phyloP scores from a whole-genome alignment of 1,139 yeast species.

The Geotrichum candidum region DNA sequence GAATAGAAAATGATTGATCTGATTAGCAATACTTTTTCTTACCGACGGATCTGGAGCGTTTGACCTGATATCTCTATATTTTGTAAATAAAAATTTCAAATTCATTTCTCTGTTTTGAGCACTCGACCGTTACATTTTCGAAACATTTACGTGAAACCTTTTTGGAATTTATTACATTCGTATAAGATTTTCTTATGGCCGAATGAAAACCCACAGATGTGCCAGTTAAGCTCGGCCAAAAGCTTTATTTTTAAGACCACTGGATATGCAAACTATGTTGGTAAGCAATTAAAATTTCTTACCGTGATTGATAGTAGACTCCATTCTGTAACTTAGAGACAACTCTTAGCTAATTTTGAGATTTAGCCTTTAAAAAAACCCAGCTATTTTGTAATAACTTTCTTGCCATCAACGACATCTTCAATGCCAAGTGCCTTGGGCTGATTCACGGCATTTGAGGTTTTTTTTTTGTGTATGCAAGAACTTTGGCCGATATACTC shows the following conservation, averaged over 20 bases:
- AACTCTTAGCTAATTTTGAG: too few species aligned
- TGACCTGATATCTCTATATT: not conserved
- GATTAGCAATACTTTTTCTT: not conserved
- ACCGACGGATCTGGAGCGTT: not conserved
- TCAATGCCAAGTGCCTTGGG: too few species aligned
- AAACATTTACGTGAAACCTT: not conserved
- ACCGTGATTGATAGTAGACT: not conserved
- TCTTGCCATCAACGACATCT: too few species aligned
- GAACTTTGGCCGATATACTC: too few species aligned
- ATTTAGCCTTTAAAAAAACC: too few species aligned
- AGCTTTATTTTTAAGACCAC: not conserved
- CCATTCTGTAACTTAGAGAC: not conserved
- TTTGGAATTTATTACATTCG: too few species aligned
- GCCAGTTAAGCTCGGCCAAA: not conserved
- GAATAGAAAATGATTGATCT: not conserved
- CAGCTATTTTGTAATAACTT: too few species aligned
- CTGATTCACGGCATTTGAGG: too few species aligned
- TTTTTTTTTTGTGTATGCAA: too few species aligned
- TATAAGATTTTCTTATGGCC: too few species aligned
- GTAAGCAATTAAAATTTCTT: not conserved
- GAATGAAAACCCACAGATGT: too few species aligned
- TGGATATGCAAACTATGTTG: not conserved
- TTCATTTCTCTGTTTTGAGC: not conserved
- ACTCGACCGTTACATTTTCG: not conserved
- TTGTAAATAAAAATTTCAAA: not conserved